These are phyloP conservation scores for Phaffomyces antillensis DNA, from an alignment of 805 yeast species.

Conservation along the genomic window DNA sequence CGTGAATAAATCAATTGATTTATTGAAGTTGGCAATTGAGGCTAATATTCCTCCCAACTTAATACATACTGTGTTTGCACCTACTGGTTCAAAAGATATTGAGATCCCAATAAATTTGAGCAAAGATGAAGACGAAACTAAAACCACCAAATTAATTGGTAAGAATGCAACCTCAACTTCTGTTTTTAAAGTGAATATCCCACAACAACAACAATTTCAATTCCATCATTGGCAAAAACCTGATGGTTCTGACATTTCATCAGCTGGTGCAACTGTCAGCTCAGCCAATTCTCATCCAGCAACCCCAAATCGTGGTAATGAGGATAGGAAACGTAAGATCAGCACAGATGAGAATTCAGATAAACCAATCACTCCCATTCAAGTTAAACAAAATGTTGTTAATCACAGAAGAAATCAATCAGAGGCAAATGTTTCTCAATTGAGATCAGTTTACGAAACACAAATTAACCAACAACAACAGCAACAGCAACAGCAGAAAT, in stretches of 20 bases:
- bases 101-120: neutral
- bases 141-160: neutral
- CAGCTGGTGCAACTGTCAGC: conserved; percentile 5
- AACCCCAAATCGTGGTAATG: conserved; percentile 1
- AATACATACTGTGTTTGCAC: conserved; percentile 29
- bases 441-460: conserved; percentile 19
- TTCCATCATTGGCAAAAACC: conserved; percentile 27
- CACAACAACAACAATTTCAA: conserved; percentile 22
- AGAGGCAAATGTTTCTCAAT: conserved; percentile 22
- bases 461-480: conserved; percentile 3
- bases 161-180: conserved; percentile 12
- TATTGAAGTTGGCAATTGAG: conserved; percentile 29
- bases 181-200: conserved; percentile 23
- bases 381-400: neutral
- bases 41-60: conserved; percentile 30
- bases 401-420: conserved; percentile 24
- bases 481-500: neutral
- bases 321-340: conserved; percentile 5
- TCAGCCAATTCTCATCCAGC: conserved; percentile 1
- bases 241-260: conserved; percentile 7
- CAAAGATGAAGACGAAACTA: neutral
- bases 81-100: conserved; percentile 4
- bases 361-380: neutral
- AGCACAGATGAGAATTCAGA: neutral
- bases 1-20: conserved; percentile 28